These are phyloP conservation scores for Trichosporon coremiiforme DNA, from an alignment of 1,284 basidiomycete genomes.

Conservation along the genomic window DNA sequence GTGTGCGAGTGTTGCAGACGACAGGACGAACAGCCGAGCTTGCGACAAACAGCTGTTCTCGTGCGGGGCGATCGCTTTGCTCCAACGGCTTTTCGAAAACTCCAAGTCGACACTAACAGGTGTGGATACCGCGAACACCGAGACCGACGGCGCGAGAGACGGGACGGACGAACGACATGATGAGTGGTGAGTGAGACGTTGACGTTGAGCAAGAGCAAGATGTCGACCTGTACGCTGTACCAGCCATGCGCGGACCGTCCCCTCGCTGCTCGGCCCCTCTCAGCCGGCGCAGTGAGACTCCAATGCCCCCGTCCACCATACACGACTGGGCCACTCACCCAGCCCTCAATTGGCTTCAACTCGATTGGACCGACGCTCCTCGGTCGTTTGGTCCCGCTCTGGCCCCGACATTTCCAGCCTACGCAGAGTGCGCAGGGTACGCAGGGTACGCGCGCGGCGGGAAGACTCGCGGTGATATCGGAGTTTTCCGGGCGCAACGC, in stretches of 20 bases:
- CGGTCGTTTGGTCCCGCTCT: slow-evolving; percentile 6
- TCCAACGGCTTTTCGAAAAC: background rate
- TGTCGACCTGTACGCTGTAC: background rate
- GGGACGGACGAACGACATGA: slow-evolving; percentile 50
- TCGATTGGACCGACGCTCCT: slow-evolving; percentile 2
- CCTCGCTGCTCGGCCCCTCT: background rate
- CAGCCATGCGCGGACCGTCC: background rate
- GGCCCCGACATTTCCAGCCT: slow-evolving; percentile 17
- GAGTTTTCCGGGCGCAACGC: slow-evolving; percentile 7
- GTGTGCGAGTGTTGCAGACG: background rate
- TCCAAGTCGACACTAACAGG: slow-evolving; percentile 44
- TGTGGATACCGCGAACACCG: slow-evolving; percentile 45
- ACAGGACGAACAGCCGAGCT: background rate
- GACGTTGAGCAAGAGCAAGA: slow-evolving; percentile 12
- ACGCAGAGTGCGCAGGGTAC: too few species aligned
- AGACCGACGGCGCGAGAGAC: slow-evolving; percentile 40
- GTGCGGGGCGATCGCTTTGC: background rate
- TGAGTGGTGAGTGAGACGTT: slow-evolving; percentile 24
- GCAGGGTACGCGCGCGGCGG: background rate
- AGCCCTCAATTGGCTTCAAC: slow-evolving; percentile 9
- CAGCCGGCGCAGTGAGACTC: background rate
- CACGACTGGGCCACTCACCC: background rate
- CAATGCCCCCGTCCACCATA: slow-evolving; percentile 8
- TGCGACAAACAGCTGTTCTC: background rate
- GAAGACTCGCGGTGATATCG: slow-evolving; percentile 18